Evolutionary conservation across 768 basidiomycete genomes (phyloP), one percentile per base, ranked within the genome.

Genomic region (Lenzites betulinus): DNA sequence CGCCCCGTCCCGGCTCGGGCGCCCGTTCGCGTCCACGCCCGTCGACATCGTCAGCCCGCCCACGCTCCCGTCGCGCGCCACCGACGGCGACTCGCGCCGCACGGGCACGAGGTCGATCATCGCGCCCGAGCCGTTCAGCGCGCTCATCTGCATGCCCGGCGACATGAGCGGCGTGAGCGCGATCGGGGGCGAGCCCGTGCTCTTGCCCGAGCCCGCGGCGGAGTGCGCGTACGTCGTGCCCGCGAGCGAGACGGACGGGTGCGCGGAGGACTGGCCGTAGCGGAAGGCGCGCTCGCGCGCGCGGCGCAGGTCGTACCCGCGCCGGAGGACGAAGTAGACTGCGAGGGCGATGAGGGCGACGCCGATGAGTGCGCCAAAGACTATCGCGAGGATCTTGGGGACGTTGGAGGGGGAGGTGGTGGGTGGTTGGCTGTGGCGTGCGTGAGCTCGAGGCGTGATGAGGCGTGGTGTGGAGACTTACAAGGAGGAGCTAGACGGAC

Each of bases 351-450:
- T n/a, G n/a, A n/a, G n/a, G n/a, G n/a, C n/a, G n/a, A n/a, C n/a
- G n/a, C 41, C 67, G 55, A 70, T 59, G 59, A 71, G 47, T 8
- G 62, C 39, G 23, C 68, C 68, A 54, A 69, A 69, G 41, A 62
- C 25, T 26, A 54, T 52, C 15, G 68, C 66, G 41, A 69, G 65
- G 36, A 63, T 49, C 9, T 51, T 42, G 16, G 63, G 49, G 23
- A 54, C 36, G 38, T 61, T 54, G 15, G 59, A 33, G 36, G 60
- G 51, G 23, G 65, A 42, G 11, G 65, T 30, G 11, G 64, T 9
- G 26, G 54, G 18, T 18, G 52, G n/a, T n/a, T 38, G 26, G 62
- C 51, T 18, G 54, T 15, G 23, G 25, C 25, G 42, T 7, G 5
- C 4, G 46, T 28, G 38, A 16, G 22, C 38, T 22, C 9, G 47